Evolutionary conservation across 2,329 filamentous ascomycete genomes (phyloP).

Genomic region (Cytospora piceicola): DNA sequence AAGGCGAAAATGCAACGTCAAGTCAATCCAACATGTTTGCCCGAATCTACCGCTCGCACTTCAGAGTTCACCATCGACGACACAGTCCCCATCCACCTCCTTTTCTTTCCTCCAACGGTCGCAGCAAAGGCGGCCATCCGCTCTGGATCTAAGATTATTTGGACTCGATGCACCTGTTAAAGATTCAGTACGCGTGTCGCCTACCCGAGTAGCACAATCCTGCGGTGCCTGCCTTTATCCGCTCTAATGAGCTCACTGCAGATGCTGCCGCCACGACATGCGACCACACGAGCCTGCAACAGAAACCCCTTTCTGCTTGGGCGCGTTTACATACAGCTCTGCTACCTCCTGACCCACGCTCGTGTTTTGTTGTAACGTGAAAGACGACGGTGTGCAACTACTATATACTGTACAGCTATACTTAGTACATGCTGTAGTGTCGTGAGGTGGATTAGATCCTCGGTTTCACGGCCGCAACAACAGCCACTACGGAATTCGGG

Average conservation of each 20-base stretch:
- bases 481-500: constrained; percentile 7
- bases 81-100: neutral
- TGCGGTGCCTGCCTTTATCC: constrained; percentile 13
- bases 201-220: constrained; percentile 13
- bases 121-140: constrained; percentile 16
- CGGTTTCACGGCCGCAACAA: constrained; percentile 2
- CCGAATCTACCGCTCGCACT: neutral
- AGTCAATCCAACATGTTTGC: constrained; percentile 9
- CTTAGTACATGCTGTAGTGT: neutral
- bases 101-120: neutral
- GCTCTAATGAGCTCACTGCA: neutral
- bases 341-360: constrained; percentile 18
- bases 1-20: constrained; percentile 22
- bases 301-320: constrained; percentile 2
- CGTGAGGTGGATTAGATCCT: constrained; percentile 22
- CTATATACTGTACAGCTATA: neutral
- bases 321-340: constrained; percentile 10
- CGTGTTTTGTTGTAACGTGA: constrained; percentile 14
- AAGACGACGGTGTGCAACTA: constrained; percentile 16
- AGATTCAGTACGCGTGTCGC: constrained; percentile 16
- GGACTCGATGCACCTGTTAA: constrained; percentile 11
- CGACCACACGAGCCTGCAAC: neutral
- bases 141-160: constrained; percentile 17
- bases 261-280: neutral
- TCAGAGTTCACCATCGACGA: neutral